Evolutionary conservation across 192 early-diverging fungal species (phyloP).

Genomic region (Backusella tuberculispora): DNA sequence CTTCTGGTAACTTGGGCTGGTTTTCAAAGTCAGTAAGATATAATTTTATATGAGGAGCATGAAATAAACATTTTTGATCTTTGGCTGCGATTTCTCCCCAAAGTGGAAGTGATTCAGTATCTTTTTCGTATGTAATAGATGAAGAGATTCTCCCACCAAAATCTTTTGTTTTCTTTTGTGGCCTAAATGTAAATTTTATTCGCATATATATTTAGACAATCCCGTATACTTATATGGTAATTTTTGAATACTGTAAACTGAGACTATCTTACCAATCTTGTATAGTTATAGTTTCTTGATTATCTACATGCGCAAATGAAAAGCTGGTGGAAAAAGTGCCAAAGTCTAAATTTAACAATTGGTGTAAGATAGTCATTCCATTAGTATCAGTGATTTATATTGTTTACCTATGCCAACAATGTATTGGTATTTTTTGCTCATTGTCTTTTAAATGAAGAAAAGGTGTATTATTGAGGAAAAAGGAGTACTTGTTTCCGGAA

Average conservation of each 20-base stretch:
- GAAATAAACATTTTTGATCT: neutral
- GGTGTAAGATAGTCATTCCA: neutral
- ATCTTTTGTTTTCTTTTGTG: neutral
- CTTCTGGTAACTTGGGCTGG: neutral
- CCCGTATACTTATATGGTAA: neutral
- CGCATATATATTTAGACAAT: neutral
- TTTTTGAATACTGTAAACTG: neutral
- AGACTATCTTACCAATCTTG: neutral
- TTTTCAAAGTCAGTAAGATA: neutral
- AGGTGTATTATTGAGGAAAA: neutral
- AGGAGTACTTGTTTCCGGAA: too few species aligned
- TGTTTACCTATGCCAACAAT: conserved; percentile 4
- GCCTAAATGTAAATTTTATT: neutral
- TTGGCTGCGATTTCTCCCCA: neutral
- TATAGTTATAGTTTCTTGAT: neutral
- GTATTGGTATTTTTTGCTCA: neutral
- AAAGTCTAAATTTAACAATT: neutral
- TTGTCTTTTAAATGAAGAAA: neutral
- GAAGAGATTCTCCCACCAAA: neutral
- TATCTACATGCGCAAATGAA: neutral
- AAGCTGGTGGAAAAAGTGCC: neutral
- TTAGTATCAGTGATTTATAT: neutral
- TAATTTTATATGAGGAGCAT: neutral
- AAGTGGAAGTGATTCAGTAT: neutral
- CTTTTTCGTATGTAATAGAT: neutral